Evolutionary conservation across 805 yeast species (phyloP), one percentile per base, ranked within the genome.

Genomic region (Nakazawaea wickerhamii): DNA sequence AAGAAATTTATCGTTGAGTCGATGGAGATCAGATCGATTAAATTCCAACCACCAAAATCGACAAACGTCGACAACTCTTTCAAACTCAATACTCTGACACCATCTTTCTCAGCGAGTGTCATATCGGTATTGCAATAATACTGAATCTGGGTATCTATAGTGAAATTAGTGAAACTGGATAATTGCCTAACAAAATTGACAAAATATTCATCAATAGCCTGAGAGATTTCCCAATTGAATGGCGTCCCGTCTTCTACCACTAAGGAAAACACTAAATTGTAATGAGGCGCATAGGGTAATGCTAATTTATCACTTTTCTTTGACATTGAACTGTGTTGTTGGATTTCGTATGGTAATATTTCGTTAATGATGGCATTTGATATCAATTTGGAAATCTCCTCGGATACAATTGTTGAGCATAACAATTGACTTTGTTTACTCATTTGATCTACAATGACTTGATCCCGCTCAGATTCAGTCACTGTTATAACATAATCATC

Each of bases 21-120:
- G 1, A 77, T 60, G 48, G 83, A 68, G 51, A 62, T 56, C 42
- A 56, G 58, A 48, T 65, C 65, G 38, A 63, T 71, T 41, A 77
- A 63, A 43, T 82, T 82, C 95, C 95, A 84, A 50, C 85, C 95
- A 2, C 93, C 89, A 50, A 78, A 79, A 60, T 91, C 93, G 46
- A 90, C 74, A 49, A 86, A 77, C 11, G 90, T 83, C 2, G 95
- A 73, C 27, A 90, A 67, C 43, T 84, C 84, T 7, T 67, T 57
- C 41, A 68, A 62, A 19, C 68, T 65, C 14, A 83, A 64, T 3
- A 67, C 45, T 17, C 63, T 59, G 0, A 59, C 50, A 2, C 57
- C 61, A 15, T 50, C 46, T 25, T 60, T 53, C 2, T 63, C 45
- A 35, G 58, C 58, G 27, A 63, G 42, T 30, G 60, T 52, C 35